phyloP scores from a whole-genome alignment of 2,329 filamentous ascomycete species.

The Fusarium pseudocircinatum region DNA sequence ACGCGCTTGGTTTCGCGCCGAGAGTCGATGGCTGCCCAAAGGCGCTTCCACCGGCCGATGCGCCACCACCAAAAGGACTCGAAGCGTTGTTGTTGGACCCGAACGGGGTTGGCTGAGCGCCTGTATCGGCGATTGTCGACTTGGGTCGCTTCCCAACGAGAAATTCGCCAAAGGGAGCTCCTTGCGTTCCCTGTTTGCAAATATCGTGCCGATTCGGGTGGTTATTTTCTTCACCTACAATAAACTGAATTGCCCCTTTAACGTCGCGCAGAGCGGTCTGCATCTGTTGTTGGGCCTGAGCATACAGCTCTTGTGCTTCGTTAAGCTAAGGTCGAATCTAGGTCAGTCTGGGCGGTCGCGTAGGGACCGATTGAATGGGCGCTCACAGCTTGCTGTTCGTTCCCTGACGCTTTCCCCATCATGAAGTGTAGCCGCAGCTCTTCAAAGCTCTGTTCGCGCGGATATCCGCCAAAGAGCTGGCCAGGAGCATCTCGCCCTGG shows the following conservation, averaged over 20 bases:
- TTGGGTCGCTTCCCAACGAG: constrained; percentile 50
- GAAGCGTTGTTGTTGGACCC: constrained; percentile 41
- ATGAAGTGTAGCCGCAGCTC: constrained; percentile 84
- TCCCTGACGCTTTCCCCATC: constrained; percentile 66
- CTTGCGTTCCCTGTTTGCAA: constrained; percentile 58
- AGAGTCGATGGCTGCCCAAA: constrained; percentile 50
- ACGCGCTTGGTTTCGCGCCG: constrained; percentile 46
- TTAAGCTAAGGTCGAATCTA: constrained; percentile 57
- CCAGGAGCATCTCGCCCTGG: constrained; percentile 80
- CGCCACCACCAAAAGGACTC: constrained; percentile 45
- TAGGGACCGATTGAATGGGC: not conserved
- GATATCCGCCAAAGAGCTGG: constrained; percentile 83
- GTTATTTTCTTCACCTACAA: constrained; percentile 71
- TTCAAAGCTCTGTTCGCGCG: constrained; percentile 87
- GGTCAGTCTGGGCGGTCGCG: constrained; percentile 26
- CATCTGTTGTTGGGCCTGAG: constrained; percentile 75
- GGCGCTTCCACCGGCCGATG: constrained; percentile 41
- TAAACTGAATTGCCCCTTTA: constrained; percentile 76
- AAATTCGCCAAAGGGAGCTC: constrained; percentile 58
- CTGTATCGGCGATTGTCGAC: constrained; percentile 40
- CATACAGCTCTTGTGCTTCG: constrained; percentile 69
- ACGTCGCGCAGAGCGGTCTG: constrained; percentile 74
- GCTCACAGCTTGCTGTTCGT: constrained; percentile 62
- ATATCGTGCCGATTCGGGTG: constrained; percentile 81
- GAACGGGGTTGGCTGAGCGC: constrained; percentile 55